Percentiles rank a stretch among this genome's conserved stretches.
phyloP scores from a whole-genome alignment of 257 asterid species.

The Linaria vulgaris region DNA sequence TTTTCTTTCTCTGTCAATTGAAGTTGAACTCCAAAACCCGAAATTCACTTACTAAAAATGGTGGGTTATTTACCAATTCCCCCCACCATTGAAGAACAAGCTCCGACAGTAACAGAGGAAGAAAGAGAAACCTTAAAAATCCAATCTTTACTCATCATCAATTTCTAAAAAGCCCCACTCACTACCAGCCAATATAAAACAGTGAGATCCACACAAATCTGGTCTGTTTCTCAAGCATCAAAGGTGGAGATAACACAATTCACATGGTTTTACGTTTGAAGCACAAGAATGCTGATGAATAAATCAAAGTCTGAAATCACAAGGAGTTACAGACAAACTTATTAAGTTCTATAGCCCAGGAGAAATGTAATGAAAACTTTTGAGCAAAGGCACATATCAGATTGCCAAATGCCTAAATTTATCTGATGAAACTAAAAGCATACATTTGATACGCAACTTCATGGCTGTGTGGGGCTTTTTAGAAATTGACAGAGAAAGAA shows the following conservation, averaged over 20 bases:
- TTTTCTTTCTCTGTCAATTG: no score
- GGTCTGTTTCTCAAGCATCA: background rate
- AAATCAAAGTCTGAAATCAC: background rate
- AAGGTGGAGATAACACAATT: background rate
- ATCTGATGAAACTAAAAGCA: constrained; percentile 24
- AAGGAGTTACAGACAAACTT: background rate
- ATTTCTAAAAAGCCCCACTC: no score
- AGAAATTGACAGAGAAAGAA: no score
- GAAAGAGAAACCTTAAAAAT: constrained; percentile 24
- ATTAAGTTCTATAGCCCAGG: background rate
- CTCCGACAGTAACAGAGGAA: constrained; percentile 27
- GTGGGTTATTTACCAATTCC: constrained; percentile 44
- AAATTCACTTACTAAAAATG: constrained; percentile 39
- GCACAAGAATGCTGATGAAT: background rate
- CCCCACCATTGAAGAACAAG: constrained; percentile 33
- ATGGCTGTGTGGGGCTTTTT: no score
- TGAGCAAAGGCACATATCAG: no score
- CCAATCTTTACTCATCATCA: constrained; percentile 18
- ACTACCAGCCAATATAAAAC: no score
- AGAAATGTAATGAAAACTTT: no score
- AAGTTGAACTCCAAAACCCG: constrained; percentile 29
- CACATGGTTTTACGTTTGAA: background rate
- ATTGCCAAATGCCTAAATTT: background rate
- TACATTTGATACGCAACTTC: constrained; percentile 24
- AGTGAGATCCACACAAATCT: no score